These are phyloP conservation scores for Vicia faba DNA, from an alignment of 306 rosid species.

Conservation along the genomic window DNA sequence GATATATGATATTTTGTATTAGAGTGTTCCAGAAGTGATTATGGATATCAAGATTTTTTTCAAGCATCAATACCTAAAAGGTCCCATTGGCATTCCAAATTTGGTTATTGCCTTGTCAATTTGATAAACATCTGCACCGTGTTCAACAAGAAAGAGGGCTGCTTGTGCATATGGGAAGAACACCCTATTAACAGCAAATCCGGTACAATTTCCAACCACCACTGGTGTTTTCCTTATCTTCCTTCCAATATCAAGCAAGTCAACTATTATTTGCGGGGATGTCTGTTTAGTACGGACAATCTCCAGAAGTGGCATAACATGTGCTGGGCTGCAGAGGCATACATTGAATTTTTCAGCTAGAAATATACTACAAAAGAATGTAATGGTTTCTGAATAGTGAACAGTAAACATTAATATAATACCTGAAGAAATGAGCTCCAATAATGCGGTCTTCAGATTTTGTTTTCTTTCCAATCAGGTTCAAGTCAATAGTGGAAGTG, in stretches of 20 bases:
- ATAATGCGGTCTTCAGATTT: constrained; percentile 74
- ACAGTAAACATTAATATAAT: constrained; percentile 14
- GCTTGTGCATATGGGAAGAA: constrained; percentile 93
- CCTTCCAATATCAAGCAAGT: constrained; percentile 76
- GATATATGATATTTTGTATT: constrained; percentile 23
- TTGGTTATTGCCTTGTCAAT: constrained; percentile 69
- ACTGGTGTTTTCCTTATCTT: constrained; percentile 90
- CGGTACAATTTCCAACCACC: constrained; percentile 97
- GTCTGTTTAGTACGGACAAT: constrained; percentile 83
- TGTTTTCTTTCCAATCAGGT: constrained; percentile 81
- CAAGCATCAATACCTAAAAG: constrained; percentile 70
- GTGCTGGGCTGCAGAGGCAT: constrained; percentile 82
- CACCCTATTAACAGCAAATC: constrained; percentile 94
- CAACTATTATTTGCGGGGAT: constrained; percentile 82
- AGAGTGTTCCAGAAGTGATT: constrained; percentile 28
- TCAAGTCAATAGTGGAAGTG: constrained; percentile 96
- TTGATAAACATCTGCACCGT: constrained; percentile 78
- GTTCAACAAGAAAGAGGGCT: constrained; percentile 78
- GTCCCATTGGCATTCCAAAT: constrained; percentile 95
- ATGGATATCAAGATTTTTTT: constrained; percentile 12
- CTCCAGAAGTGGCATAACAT: constrained; percentile 96
- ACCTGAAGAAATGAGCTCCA: constrained; percentile 99
- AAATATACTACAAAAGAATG: constrained; percentile 7
- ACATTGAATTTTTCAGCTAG: constrained; percentile 28
- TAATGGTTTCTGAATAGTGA: not conserved